Percentiles rank a stretch among this genome's conserved stretches.
Conservation (phyloP, 306 rosid species). For the Ormosia emarginata region DNA sequence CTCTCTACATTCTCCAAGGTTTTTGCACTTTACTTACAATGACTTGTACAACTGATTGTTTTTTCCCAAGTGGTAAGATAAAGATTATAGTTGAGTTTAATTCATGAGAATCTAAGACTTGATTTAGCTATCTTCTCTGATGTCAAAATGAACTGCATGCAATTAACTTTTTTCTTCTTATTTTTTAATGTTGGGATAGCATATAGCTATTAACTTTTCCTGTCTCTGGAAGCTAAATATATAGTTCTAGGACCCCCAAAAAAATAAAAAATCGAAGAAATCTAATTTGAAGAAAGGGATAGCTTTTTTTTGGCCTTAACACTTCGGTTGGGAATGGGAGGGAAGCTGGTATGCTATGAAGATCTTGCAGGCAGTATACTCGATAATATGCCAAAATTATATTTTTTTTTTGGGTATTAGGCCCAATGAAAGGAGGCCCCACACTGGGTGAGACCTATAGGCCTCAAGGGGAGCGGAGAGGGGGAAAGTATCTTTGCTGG, state of each 20-base stretch:
- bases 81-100: neutral
- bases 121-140: too few species aligned
- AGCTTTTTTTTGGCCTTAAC: neutral
- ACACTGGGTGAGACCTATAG: too few species aligned
- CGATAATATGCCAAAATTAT: too few species aligned
- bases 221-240: neutral
- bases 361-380: too few species aligned
- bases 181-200: neutral
- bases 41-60: neutral
- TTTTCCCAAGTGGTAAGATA: neutral
- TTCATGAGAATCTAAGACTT: too few species aligned
- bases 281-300: neutral
- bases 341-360: too few species aligned
- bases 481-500: too few species aligned
- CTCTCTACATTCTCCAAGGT: conserved; percentile 88
- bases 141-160: neutral
- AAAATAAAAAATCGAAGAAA: neutral
- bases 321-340: too few species aligned
- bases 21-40: conserved; percentile 8
- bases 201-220: neutral
- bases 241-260: neutral
- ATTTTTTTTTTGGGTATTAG: too few species aligned
- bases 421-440: too few species aligned
- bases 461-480: too few species aligned
- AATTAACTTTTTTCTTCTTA: neutral